Conservation (phyloP, 495 filamentous ascomycete species). For the Penicillium lividum region DNA sequence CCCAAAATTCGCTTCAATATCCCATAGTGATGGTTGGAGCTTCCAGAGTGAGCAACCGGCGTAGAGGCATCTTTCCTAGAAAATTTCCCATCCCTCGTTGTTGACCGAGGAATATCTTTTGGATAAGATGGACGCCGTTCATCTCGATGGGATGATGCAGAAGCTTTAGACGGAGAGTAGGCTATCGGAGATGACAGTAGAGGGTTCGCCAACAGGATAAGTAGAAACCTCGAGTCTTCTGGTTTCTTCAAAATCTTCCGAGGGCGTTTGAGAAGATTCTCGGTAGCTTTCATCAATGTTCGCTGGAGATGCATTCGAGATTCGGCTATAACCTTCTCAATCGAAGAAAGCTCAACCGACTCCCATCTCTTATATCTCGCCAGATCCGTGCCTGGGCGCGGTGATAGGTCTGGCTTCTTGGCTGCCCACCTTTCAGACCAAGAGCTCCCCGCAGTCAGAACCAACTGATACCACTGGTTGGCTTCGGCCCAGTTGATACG, state of each 20-base stretch:
- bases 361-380: constrained; percentile 31
- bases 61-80: constrained; percentile 20
- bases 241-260: constrained; percentile 68
- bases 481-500: constrained; percentile 75
- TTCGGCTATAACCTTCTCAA: constrained; percentile 63
- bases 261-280: constrained; percentile 84
- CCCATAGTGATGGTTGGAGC: constrained; percentile 67
- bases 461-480: constrained; percentile 73
- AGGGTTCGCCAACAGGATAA: constrained; percentile 86
- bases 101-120: constrained; percentile 22
- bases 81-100: constrained; percentile 23
- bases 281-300: constrained; percentile 77
- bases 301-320: constrained; percentile 68
- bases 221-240: constrained; percentile 73
- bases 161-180: constrained; percentile 8
- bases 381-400: constrained; percentile 31
- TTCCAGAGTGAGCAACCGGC: constrained; percentile 23
- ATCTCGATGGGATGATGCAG: constrained; percentile 17
- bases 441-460: constrained; percentile 62
- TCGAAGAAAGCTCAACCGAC: constrained; percentile 37
- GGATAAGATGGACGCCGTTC: constrained; percentile 34
- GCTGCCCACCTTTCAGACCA: constrained; percentile 56
- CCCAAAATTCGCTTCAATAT: constrained; percentile 87
- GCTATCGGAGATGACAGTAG: constrained; percentile 52
- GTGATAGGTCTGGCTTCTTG: constrained; percentile 33